These are phyloP conservation scores for Corylus avellana DNA, from an alignment of 306 rosid species.

Conservation along the genomic window DNA sequence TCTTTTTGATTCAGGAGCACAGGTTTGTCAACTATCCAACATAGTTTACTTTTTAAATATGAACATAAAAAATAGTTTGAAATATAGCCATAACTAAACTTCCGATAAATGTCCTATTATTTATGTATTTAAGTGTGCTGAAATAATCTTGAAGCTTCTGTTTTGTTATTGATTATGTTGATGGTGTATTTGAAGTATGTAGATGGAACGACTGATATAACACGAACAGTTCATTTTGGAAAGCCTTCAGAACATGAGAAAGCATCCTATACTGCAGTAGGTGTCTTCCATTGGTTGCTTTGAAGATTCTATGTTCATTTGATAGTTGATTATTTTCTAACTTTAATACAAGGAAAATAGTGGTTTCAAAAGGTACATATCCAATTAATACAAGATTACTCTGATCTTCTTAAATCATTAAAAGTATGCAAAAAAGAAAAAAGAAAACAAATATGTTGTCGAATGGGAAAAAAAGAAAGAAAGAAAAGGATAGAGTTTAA, in stretches of 20 bases:
- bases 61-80: slow-evolving; percentile 8
- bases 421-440: not conserved
- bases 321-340: not conserved
- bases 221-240: slow-evolving; percentile 96
- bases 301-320: slow-evolving; percentile 2
- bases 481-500: not conserved
- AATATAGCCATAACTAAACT: slow-evolving; percentile 6
- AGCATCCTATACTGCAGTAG: slow-evolving; percentile 87
- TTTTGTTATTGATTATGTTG: slow-evolving; percentile 26
- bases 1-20: slow-evolving; percentile 99
- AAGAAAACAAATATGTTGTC: not conserved
- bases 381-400: too few species aligned
- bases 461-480: not conserved
- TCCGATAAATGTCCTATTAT: slow-evolving; percentile 1
- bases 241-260: slow-evolving; percentile 88
- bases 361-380: too few species aligned
- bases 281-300: slow-evolving; percentile 36
- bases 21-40: slow-evolving; percentile 51
- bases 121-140: slow-evolving; percentile 8
- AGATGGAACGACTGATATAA: slow-evolving; percentile 98
- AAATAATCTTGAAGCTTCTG: slow-evolving; percentile 13
- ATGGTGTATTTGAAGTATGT: slow-evolving; percentile 66
- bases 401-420: too few species aligned
- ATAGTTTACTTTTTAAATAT: not conserved
- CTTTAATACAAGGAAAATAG: not conserved